Evolutionary conservation across 2,329 filamentous ascomycete genomes (phyloP).

Genomic region (Alternaria brassicicola): DNA sequence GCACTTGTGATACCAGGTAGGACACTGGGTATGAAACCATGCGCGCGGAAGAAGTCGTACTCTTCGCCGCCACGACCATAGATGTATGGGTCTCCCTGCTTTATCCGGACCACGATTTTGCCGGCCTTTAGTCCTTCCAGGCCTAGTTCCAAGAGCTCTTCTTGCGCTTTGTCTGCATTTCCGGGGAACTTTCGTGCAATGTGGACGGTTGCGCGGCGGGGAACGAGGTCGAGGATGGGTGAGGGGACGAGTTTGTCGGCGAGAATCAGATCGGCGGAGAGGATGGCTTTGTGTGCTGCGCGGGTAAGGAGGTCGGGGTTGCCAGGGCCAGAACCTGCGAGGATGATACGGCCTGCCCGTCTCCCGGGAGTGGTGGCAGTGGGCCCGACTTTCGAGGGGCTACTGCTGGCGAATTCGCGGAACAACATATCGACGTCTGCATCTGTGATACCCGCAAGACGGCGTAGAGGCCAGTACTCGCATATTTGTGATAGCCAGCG

Average conservation of each 20-base stretch:
- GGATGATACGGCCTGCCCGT: slow-evolving; percentile 72
- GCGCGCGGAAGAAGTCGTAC: slow-evolving; percentile 77
- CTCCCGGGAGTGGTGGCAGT: slow-evolving; percentile 27
- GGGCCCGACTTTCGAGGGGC: slow-evolving; percentile 39
- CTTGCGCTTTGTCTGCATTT: slow-evolving; percentile 91
- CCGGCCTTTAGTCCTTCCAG: slow-evolving; percentile 72
- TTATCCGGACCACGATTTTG: slow-evolving; percentile 83
- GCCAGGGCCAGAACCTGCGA: slow-evolving; percentile 91
- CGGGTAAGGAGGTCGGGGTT: slow-evolving; percentile 90
- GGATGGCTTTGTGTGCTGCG: slow-evolving; percentile 78
- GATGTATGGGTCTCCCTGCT: slow-evolving; percentile 96
- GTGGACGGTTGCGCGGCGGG: slow-evolving; percentile 83
- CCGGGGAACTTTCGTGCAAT: slow-evolving; percentile 98
- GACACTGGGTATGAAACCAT: slow-evolving; percentile 74
- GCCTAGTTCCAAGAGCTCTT: slow-evolving; percentile 82
- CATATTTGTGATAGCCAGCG: slow-evolving; percentile 95
- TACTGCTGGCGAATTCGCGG: slow-evolving; percentile 66
- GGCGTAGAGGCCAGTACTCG: slow-evolving; percentile 94
- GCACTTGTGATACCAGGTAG: slow-evolving; percentile 91
- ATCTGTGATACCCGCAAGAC: slow-evolving; percentile 79
- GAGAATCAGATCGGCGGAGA: slow-evolving; percentile 76
- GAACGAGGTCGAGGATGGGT: slow-evolving; percentile 85
- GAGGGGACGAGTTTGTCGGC: slow-evolving; percentile 87
- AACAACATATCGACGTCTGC: slow-evolving; percentile 78
- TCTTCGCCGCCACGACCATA: slow-evolving; percentile 96